These are phyloP conservation scores for Aureobasidium sp. DNA, from an alignment of 2,329 filamentous ascomycete species.

Conservation along the genomic window DNA sequence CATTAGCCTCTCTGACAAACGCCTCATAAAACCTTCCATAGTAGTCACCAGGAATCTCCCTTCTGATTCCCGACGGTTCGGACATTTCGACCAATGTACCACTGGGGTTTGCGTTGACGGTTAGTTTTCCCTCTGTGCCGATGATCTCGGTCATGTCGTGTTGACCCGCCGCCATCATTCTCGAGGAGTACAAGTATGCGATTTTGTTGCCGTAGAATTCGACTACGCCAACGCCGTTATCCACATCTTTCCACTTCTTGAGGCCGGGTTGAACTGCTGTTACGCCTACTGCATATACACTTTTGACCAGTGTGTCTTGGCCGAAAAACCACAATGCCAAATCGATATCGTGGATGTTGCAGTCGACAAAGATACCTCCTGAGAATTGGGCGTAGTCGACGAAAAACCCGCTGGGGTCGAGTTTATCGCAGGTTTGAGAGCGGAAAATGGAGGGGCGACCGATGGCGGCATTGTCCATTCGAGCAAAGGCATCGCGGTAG, in stretches of 20 bases:
- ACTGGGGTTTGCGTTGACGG: constrained; percentile 51
- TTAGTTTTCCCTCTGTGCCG: constrained; percentile 55
- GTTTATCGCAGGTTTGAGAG: constrained; percentile 59
- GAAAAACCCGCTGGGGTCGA: constrained; percentile 58
- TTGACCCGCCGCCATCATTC: constrained; percentile 62
- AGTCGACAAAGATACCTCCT: constrained; percentile 64
- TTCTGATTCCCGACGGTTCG: constrained; percentile 44
- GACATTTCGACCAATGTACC: constrained; percentile 48
- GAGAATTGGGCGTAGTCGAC: constrained; percentile 56
- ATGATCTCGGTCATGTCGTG: constrained; percentile 60
- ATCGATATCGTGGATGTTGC: constrained; percentile 62
- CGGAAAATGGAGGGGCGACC: constrained; percentile 53
- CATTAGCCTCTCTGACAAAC: constrained; percentile 55
- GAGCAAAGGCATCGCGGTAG: constrained; percentile 51
- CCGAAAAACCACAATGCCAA: constrained; percentile 47
- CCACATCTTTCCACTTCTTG: constrained; percentile 48
- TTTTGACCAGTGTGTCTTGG: constrained; percentile 45
- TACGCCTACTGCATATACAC: constrained; percentile 47
- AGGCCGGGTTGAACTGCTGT: constrained; percentile 52
- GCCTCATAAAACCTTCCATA: constrained; percentile 55
- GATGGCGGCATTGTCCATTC: constrained; percentile 46
- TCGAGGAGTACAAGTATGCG: constrained; percentile 53
- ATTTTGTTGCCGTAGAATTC: constrained; percentile 58
- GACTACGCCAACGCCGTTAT: constrained; percentile 55
- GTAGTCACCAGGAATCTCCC: constrained; percentile 53